Evolutionary conservation across 257 asterid genomes (phyloP).

Genomic region (Buddleja alternifolia): DNA sequence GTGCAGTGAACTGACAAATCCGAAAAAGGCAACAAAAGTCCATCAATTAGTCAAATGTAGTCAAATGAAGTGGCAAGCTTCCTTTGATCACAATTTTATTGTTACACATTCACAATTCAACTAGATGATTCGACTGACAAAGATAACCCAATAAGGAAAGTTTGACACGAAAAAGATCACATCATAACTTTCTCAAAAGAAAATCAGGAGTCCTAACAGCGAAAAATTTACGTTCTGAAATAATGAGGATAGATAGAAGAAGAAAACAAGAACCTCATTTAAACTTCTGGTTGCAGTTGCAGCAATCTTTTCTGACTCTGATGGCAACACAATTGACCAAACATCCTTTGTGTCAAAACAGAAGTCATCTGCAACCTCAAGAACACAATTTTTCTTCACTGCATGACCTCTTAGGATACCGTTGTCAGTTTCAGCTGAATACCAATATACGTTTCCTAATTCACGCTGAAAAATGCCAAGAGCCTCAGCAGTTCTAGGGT

Average conservation of each 20-base stretch:
- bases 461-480: constrained; percentile 68
- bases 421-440: constrained; percentile 68
- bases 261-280: constrained; percentile 66
- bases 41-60: neutral
- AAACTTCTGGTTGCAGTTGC: constrained; percentile 75
- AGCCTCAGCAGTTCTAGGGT: constrained; percentile 91
- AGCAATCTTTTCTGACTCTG: constrained; percentile 84
- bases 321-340: constrained; percentile 89
- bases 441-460: constrained; percentile 81
- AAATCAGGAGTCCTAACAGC: constrained; percentile 10
- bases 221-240: constrained; percentile 5
- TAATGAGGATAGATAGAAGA: constrained; percentile 24
- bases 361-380: constrained; percentile 63
- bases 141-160: neutral
- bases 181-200: constrained; percentile 20
- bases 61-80: neutral
- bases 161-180: constrained; percentile 8
- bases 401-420: constrained; percentile 79
- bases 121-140: constrained; percentile 2
- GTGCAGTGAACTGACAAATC: neutral
- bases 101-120: neutral
- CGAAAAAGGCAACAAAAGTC: neutral
- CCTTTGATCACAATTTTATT: neutral
- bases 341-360: constrained; percentile 67
- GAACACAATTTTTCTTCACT: constrained; percentile 54